Evolutionary conservation across 495 filamentous ascomycete species (phyloP).

Genomic region (Aspergillus biplanus): DNA sequence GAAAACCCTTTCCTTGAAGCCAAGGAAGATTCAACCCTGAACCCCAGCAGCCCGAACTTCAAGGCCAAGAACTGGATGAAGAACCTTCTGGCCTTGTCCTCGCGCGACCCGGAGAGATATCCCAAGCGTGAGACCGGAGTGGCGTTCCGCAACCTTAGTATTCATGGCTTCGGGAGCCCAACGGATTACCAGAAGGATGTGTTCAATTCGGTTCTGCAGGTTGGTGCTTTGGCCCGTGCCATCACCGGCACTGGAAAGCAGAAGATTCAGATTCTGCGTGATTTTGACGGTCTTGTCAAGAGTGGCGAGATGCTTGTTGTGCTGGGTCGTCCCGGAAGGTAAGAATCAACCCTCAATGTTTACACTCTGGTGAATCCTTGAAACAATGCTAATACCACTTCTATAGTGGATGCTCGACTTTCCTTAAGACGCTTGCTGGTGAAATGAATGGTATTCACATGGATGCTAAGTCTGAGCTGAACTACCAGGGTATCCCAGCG

Average conservation of each 20-base stretch:
- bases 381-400: slow-evolving; percentile 14
- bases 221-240: slow-evolving; percentile 47
- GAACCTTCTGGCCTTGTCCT: slow-evolving; percentile 51
- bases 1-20: slow-evolving; percentile 51
- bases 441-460: slow-evolving; percentile 75
- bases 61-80: slow-evolving; percentile 56
- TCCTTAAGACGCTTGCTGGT: slow-evolving; percentile 73
- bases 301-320: slow-evolving; percentile 83
- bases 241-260: slow-evolving; percentile 52
- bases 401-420: slow-evolving; percentile 67
- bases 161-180: slow-evolving; percentile 74
- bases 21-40: slow-evolving; percentile 46
- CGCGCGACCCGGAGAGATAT: slow-evolving; percentile 52
- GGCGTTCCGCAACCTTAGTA: slow-evolving; percentile 64
- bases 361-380: neutral
- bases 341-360: slow-evolving; percentile 3
- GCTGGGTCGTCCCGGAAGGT: slow-evolving; percentile 70
- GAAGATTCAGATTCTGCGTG: slow-evolving; percentile 69
- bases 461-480: slow-evolving; percentile 58
- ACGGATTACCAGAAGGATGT: slow-evolving; percentile 87
- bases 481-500: slow-evolving; percentile 78
- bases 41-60: slow-evolving; percentile 53
- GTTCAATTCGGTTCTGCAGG: slow-evolving; percentile 65
- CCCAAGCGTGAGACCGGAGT: slow-evolving; percentile 49
- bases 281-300: slow-evolving; percentile 73